These are phyloP conservation scores for Saturnispora gosingensis DNA, from an alignment of 805 yeast genomes.

Conservation along the genomic window DNA sequence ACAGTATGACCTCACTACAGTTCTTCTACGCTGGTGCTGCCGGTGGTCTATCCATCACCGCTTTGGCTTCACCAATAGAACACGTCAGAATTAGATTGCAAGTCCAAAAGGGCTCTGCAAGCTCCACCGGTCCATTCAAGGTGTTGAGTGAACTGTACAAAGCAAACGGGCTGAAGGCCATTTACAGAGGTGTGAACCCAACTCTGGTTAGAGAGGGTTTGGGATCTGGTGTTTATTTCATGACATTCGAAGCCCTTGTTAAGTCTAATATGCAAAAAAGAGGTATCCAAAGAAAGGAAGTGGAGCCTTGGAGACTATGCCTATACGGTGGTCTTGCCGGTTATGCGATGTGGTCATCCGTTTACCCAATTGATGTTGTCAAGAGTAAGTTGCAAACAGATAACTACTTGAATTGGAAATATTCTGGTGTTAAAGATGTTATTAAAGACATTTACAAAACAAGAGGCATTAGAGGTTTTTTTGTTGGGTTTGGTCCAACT, in stretches of 20 bases:
- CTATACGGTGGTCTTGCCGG: conserved; percentile 88
- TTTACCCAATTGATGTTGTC: conserved; percentile 85
- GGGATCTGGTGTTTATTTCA: conserved; percentile 83
- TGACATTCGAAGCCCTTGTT: conserved; percentile 84
- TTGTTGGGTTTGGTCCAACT: conserved; percentile 88
- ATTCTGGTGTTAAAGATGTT: conserved; percentile 51
- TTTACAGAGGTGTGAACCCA: conserved; percentile 77
- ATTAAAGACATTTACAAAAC: conserved; percentile 40
- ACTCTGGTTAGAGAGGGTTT: conserved; percentile 77
- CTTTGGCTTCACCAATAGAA: conserved; percentile 89
- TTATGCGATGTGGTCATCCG: conserved; percentile 73
- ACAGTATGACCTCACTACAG: conserved; percentile 46
- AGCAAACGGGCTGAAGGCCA: conserved; percentile 38
- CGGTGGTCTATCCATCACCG: conserved; percentile 89
- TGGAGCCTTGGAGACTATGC: conserved; percentile 85
- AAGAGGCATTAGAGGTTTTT: conserved; percentile 71
- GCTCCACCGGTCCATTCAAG: conserved; percentile 66
- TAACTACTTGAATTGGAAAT: conserved; percentile 48
- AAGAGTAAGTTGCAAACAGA: conserved; percentile 85
- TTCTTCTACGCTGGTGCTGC: conserved; percentile 77
- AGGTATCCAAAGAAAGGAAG: conserved; percentile 49
- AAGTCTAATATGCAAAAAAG: conserved; percentile 48
- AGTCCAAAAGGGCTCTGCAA: conserved; percentile 49
- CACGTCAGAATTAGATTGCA: conserved; percentile 91
- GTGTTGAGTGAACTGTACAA: conserved; percentile 50